Conservation (phyloP, 352 stramenopile species). For the Phytophthora fragariaefolia region DNA sequence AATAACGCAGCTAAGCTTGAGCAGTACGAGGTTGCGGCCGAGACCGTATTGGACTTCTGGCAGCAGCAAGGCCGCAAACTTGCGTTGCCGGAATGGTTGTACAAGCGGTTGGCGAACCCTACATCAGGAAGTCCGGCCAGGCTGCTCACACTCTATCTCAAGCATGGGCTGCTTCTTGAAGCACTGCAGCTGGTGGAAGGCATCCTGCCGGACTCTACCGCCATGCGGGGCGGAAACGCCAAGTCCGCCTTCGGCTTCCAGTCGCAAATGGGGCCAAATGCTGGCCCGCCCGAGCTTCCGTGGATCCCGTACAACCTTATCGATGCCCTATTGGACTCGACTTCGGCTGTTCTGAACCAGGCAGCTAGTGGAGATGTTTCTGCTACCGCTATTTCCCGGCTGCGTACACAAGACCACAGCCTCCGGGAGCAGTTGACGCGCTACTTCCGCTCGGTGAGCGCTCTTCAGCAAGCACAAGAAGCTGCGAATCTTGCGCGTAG, state of each 20-base stretch:
- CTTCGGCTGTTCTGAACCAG: constrained; percentile 43
- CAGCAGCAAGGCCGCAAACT: constrained; percentile 57
- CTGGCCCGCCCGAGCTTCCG: constrained; percentile 38
- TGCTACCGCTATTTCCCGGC: constrained; percentile 19
- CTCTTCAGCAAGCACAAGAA: constrained; percentile 62
- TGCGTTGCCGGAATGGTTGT: constrained; percentile 65
- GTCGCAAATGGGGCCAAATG: constrained; percentile 34
- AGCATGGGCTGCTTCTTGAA: constrained; percentile 69
- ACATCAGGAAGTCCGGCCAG: constrained; percentile 58
- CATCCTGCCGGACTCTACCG: constrained; percentile 41
- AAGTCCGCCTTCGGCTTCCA: constrained; percentile 37
- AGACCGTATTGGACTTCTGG: constrained; percentile 66
- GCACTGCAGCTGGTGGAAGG: constrained; percentile 59
- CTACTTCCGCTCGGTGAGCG: constrained; percentile 62
- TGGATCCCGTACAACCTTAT: constrained; percentile 81
- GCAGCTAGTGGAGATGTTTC: constrained; percentile 19
- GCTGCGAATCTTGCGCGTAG: constrained; percentile 48
- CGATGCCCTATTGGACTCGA: constrained; percentile 63
- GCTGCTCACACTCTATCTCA: constrained; percentile 63
- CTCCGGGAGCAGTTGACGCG: constrained; percentile 50
- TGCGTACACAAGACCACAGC: constrained; percentile 40
- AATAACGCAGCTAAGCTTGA: constrained; percentile 41
- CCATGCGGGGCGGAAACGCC: constrained; percentile 10
- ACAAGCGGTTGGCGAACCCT: constrained; percentile 43
- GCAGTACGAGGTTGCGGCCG: constrained; percentile 66